Evolutionary conservation across 805 yeast genomes (phyloP).

Genomic region (Starmerella lactis-condensi): DNA sequence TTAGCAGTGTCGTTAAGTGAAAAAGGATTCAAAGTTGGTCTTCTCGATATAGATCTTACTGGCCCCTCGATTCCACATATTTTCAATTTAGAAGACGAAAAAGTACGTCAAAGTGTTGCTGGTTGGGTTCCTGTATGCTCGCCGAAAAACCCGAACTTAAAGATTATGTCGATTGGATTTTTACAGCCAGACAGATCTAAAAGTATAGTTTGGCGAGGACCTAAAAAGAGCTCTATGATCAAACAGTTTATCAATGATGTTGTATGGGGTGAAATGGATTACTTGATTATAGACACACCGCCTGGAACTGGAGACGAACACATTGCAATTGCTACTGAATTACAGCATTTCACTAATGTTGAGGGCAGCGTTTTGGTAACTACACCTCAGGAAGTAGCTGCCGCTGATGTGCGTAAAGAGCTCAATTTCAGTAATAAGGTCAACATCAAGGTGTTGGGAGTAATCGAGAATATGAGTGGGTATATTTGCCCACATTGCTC

Average conservation of each 20-base stretch:
- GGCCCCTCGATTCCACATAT: slow-evolving; percentile 94
- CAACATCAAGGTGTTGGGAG: slow-evolving; percentile 58
- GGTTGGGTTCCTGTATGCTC: slow-evolving; percentile 87
- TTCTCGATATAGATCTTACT: slow-evolving; percentile 81
- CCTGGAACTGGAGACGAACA: slow-evolving; percentile 99
- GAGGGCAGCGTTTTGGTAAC: slow-evolving; percentile 93
- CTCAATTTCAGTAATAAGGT: slow-evolving; percentile 82
- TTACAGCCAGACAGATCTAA: slow-evolving; percentile 66
- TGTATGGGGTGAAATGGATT: slow-evolving; percentile 66
- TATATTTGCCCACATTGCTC: slow-evolving; percentile 86
- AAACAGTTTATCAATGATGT: slow-evolving; percentile 83
- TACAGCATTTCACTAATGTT: slow-evolving; percentile 36
- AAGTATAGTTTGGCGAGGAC: slow-evolving; percentile 96
- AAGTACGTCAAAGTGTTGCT: slow-evolving; percentile 58
- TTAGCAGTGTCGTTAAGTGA: slow-evolving; percentile 62
- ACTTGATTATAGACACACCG: slow-evolving; percentile 83
- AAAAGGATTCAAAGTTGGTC: slow-evolving; percentile 72
- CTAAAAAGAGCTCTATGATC: slow-evolving; percentile 95
- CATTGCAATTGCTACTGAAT: slow-evolving; percentile 85
- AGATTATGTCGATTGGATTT: slow-evolving; percentile 78
- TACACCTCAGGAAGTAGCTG: slow-evolving; percentile 85
- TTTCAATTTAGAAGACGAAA: slow-evolving; percentile 72
- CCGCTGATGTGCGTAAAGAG: slow-evolving; percentile 88
- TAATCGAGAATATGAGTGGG: slow-evolving; percentile 93
- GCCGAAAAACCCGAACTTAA: slow-evolving; percentile 29